A percentile compares a stretch with the other conserved stretches of the same genome.
Evolutionary conservation across 352 stramenopile species (phyloP).

Genomic region (Phytophthora fragariae): DNA sequence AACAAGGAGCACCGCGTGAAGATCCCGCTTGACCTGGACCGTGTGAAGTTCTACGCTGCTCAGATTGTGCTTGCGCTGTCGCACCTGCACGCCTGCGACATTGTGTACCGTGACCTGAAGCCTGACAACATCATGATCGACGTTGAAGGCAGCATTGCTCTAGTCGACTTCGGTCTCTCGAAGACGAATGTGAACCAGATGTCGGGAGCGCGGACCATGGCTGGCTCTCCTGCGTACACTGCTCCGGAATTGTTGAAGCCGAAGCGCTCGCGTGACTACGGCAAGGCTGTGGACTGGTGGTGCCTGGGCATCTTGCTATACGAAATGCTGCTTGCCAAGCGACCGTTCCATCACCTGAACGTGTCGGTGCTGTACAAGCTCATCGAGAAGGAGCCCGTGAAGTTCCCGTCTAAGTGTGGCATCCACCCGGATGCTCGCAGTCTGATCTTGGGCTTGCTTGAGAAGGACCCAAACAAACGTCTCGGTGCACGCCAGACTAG

Average conservation of each 20-base stretch:
- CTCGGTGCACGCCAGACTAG: slow-evolving; percentile 85
- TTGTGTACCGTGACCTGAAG: slow-evolving; percentile 97
- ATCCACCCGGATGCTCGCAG: slow-evolving; percentile 75
- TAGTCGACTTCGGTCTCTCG: slow-evolving; percentile 95
- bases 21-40: slow-evolving; percentile 78
- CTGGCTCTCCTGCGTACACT: slow-evolving; percentile 83
- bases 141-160: slow-evolving; percentile 92
- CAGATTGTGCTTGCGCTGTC: slow-evolving; percentile 93
- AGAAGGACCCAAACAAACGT: slow-evolving; percentile 87
- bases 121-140: slow-evolving; percentile 97
- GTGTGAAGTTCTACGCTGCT: slow-evolving; percentile 92
- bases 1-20: slow-evolving; percentile 91
- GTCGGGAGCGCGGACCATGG: slow-evolving; percentile 86
- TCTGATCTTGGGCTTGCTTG: slow-evolving; percentile 78
- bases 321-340: slow-evolving; percentile 92
- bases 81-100: slow-evolving; percentile 93
- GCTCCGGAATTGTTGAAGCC: slow-evolving; percentile 84
- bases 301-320: slow-evolving; percentile 92
- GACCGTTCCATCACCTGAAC: slow-evolving; percentile 93
- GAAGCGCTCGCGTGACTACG: slow-evolving; percentile 87
- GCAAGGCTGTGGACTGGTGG: slow-evolving; percentile 90
- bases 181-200: slow-evolving; percentile 93
- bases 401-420: slow-evolving; percentile 82
- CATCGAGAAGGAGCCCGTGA: slow-evolving; percentile 90
- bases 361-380: slow-evolving; percentile 92